Percentiles rank a stretch among this genome's conserved stretches.
Conservation (phyloP, 1,139 yeast genomes). For the Scheffersomyces illinoinensis region DNA sequence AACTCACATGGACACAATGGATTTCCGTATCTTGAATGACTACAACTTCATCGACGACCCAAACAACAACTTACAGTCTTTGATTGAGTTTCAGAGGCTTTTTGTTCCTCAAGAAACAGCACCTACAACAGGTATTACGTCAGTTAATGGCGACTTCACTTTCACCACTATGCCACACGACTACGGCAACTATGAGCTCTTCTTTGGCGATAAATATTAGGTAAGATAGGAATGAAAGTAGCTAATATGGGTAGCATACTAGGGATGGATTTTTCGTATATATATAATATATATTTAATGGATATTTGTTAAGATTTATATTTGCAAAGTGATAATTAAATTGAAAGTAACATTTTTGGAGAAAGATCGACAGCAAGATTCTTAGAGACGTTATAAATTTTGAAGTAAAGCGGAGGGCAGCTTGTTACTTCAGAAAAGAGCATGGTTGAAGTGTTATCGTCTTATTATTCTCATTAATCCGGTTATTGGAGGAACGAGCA, state of each 20-base stretch:
- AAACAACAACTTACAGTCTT: slow-evolving; percentile 14
- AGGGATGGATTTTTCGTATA: neutral
- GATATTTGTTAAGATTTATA: neutral
- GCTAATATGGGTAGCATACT: neutral
- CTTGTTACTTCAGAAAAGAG: no score
- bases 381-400: neutral
- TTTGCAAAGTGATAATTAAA: neutral
- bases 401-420: no score
- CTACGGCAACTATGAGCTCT: neutral
- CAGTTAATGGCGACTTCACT: neutral
- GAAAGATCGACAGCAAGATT: neutral
- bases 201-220: neutral
- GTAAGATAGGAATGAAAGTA: neutral
- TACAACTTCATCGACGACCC: slow-evolving; percentile 15
- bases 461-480: neutral
- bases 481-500: neutral
- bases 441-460: no score
- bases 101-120: slow-evolving; percentile 14
- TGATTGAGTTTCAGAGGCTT: slow-evolving; percentile 21
- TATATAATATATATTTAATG: neutral
- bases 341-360: neutral
- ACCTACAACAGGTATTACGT: neutral
- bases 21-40: slow-evolving; percentile 12
- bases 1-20: slow-evolving; percentile 5
- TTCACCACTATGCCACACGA: slow-evolving; percentile 1